Evolutionary conservation across 2,329 filamentous ascomycete species (phyloP).

Genomic region (Eutypella sp.): DNA sequence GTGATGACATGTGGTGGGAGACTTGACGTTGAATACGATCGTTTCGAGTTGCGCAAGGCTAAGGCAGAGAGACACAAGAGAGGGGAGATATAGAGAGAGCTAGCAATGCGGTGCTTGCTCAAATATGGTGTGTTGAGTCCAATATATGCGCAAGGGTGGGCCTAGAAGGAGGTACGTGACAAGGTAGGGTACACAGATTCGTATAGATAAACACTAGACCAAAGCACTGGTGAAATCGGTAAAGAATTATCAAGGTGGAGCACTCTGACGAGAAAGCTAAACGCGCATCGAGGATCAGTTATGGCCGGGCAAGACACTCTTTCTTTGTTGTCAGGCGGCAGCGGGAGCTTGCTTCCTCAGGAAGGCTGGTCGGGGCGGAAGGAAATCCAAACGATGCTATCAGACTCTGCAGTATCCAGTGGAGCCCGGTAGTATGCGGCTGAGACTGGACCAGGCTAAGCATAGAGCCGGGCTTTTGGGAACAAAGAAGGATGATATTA

Average conservation of each 20-base stretch:
- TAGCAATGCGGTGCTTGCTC: conserved; percentile 15
- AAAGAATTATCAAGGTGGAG: conserved; percentile 15
- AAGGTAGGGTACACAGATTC: conserved; percentile 14
- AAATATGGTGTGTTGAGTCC: conserved; percentile 11
- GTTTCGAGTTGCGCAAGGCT: neutral
- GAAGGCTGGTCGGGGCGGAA: conserved; percentile 17
- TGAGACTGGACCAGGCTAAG: conserved; percentile 19
- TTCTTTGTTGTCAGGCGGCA: conserved; percentile 25
- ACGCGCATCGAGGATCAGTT: conserved; percentile 21
- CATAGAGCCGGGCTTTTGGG: conserved; percentile 13
- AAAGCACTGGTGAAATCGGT: conserved; percentile 10
- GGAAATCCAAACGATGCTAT: conserved; percentile 16
- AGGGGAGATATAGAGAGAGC: conserved; percentile 9
- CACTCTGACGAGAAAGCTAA: conserved; percentile 15
- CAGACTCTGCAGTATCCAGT: conserved; percentile 5
- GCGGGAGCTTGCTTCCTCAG: conserved; percentile 22
- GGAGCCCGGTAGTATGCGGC: conserved; percentile 15
- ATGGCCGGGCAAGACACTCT: conserved; percentile 22
- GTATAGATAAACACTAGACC: conserved; percentile 15
- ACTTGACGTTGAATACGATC: conserved; percentile 10
- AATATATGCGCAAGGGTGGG: conserved; percentile 26
- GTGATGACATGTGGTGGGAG: conserved; percentile 7
- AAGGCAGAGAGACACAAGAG: conserved; percentile 1
- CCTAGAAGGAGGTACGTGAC: conserved; percentile 12
- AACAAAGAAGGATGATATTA: conserved; percentile 28